Evolutionary conservation across 306 rosid species (phyloP).

Genomic region (Pyrus pyrifolia): DNA sequence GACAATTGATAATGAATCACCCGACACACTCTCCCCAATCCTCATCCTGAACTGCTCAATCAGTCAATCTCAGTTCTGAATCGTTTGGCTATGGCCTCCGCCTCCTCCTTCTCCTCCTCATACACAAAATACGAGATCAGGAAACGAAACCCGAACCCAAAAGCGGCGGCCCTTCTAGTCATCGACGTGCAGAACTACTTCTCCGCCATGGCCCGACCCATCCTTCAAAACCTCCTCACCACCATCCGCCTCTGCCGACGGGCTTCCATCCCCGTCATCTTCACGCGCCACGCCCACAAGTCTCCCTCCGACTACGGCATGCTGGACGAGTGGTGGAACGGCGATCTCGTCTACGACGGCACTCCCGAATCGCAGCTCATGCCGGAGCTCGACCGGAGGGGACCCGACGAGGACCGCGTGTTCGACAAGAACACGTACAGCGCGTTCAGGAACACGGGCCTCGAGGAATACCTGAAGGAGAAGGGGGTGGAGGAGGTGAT

Average conservation of each 20-base stretch:
- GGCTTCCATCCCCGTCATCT: slow-evolving; percentile 57
- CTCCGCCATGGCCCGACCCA: slow-evolving; percentile 42
- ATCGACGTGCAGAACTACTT: slow-evolving; percentile 66
- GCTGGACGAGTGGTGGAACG: slow-evolving; percentile 68
- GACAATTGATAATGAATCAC: background rate
- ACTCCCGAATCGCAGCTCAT: slow-evolving; percentile 46
- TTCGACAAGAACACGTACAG: slow-evolving; percentile 57
- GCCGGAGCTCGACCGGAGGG: slow-evolving; percentile 22
- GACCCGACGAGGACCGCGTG: slow-evolving; percentile 22
- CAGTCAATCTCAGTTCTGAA: background rate
- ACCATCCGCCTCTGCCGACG: slow-evolving; percentile 54
- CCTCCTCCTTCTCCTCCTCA: slow-evolving; percentile 14
- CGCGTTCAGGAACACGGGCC: slow-evolving; percentile 39
- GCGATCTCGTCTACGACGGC: slow-evolving; percentile 50
- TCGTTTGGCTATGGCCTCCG: background rate
- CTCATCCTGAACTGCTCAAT: background rate
- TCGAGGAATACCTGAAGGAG: slow-evolving; percentile 45
- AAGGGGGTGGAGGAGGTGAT: slow-evolving; percentile 63
- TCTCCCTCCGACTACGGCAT: slow-evolving; percentile 42
- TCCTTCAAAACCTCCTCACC: slow-evolving; percentile 43
- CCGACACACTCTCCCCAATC: background rate
- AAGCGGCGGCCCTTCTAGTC: slow-evolving; percentile 44
- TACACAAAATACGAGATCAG: slow-evolving; percentile 50
- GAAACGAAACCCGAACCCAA: slow-evolving; percentile 42
- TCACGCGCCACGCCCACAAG: slow-evolving; percentile 66